Percentiles rank a stretch among this genome's conserved stretches.
Conservation (phyloP, 345 rosid species). For the Melastoma malabathricum region DNA sequence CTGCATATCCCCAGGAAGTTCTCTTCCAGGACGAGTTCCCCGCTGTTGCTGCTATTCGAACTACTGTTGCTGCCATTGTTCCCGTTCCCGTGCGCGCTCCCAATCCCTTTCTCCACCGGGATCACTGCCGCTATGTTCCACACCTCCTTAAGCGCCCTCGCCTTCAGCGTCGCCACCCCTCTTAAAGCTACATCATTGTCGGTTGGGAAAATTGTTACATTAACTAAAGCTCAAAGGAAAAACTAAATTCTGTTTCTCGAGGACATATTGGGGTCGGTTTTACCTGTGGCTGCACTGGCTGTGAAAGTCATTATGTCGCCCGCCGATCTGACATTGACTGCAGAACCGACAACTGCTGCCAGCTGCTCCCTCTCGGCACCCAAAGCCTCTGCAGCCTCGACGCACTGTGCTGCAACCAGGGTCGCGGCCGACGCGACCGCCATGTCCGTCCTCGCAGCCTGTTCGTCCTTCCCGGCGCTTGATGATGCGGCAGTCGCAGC, state of each 20-base stretch:
- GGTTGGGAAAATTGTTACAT: not conserved
- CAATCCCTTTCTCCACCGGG: constrained; percentile 65
- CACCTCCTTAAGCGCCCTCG: constrained; percentile 70
- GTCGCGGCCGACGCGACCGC: constrained; percentile 90
- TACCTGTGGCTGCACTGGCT: constrained; percentile 88
- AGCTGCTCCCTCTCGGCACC: constrained; percentile 84
- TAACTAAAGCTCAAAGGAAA: not conserved
- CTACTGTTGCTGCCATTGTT: constrained; percentile 50
- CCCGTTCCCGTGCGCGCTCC: constrained; percentile 21
- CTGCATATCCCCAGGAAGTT: constrained; percentile 76
- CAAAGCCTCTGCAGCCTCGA: constrained; percentile 79
- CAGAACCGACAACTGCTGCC: constrained; percentile 67
- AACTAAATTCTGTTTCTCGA: not conserved
- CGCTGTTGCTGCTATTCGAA: constrained; percentile 71
- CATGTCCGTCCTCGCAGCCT: constrained; percentile 58
- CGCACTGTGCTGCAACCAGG: constrained; percentile 78
- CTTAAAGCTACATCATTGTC: constrained; percentile 42
- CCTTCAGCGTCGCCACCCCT: constrained; percentile 85
- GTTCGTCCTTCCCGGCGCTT: constrained; percentile 55
- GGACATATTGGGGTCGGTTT: too few species aligned
- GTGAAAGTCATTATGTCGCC: constrained; percentile 87
- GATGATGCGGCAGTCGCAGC: constrained; percentile 68
- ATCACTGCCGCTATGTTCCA: constrained; percentile 93
- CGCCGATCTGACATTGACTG: constrained; percentile 64
- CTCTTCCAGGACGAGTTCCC: constrained; percentile 72